Evolutionary conservation across 768 basidiomycete species (phyloP).

Genomic region (Mrakia hoshinonis): DNA sequence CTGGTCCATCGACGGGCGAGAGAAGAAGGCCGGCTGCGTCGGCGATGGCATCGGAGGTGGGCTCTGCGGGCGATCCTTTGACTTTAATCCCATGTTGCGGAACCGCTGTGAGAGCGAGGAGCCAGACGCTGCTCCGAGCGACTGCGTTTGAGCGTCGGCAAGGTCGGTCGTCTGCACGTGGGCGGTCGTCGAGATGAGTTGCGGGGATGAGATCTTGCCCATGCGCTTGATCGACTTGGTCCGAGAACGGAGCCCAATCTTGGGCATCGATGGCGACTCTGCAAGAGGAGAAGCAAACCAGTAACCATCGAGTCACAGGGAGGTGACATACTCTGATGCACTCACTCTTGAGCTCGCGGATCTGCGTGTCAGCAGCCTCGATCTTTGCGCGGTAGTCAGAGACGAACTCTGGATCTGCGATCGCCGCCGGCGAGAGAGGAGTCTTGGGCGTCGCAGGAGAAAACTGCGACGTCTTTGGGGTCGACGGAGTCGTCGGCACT

Average conservation of each 20-base stretch:
- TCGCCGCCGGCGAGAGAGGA: background rate
- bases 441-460: background rate
- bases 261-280: conserved; percentile 18
- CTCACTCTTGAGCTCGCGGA: conserved; percentile 16
- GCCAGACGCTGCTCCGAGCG: background rate
- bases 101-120: background rate
- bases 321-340: background rate
- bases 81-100: background rate
- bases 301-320: too few relatives aligned
- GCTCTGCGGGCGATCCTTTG: background rate
- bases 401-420: background rate
- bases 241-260: background rate
- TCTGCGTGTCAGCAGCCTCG: conserved; percentile 14
- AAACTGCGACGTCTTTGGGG: background rate
- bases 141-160: background rate
- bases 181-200: conserved; percentile 24
- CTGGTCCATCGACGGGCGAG: background rate
- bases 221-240: conserved; percentile 13
- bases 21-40: background rate
- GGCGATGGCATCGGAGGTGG: background rate
- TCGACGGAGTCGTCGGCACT: background rate
- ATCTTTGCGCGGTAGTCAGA: conserved; percentile 7
- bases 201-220: conserved; percentile 23
- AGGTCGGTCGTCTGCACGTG: background rate
- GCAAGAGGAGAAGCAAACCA: background rate